Evolutionary conservation across 169 alveolate species (phyloP), one percentile per base, ranked within the genome.

Genomic region (Plasmodium sp.): DNA sequence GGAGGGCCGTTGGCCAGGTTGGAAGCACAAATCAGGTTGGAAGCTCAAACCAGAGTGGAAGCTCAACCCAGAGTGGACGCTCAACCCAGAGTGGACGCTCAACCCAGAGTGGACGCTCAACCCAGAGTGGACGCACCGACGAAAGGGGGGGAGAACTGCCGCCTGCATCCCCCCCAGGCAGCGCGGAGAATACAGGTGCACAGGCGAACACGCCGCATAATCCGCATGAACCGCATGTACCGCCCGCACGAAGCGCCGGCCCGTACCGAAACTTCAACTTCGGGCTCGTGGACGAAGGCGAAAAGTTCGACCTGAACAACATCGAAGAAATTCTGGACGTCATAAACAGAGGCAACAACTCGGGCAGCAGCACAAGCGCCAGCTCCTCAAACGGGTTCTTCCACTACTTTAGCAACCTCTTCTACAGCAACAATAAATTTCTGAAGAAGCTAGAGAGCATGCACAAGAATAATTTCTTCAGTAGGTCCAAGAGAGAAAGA

Each of bases 321-420:
- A 92, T 92, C 18, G 95, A 92, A 81, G 95, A 92, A 92, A 92
- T 92, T 72, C 77, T 92, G 82, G 95, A 92, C 31, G 82, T 92
- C 18, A 92, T 92, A 92, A 82, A 82, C 45, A 92, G 74, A 58
- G 82, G 83, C 39, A 92, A 56, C 48, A 82, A 43, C 83, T 39
- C 81, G 9, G 31, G 43, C 72, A 48, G 45, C 2, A 92, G 85
- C 48, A 71, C 27, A 67, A 92, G 62, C 41, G 80, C 92, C 27
- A 82, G 77, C 58, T 80, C 92, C n/a, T 73, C 95, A 12, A 82
- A 48, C 54, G 95, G 95, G 14, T 92, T 92, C 62, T 81, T 92
- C 58, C n/a, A 82, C 58, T 92, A 71, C 58, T 92, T 92, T 67
- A 92, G 79, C 18, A 92, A 92, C 36, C 34, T 81, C 18, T 92